Percentiles rank a stretch among this genome's conserved stretches.
Evolutionary conservation across 176 grass and related monocot species (phyloP).

Genomic region (Oropetium thomaeum): DNA sequence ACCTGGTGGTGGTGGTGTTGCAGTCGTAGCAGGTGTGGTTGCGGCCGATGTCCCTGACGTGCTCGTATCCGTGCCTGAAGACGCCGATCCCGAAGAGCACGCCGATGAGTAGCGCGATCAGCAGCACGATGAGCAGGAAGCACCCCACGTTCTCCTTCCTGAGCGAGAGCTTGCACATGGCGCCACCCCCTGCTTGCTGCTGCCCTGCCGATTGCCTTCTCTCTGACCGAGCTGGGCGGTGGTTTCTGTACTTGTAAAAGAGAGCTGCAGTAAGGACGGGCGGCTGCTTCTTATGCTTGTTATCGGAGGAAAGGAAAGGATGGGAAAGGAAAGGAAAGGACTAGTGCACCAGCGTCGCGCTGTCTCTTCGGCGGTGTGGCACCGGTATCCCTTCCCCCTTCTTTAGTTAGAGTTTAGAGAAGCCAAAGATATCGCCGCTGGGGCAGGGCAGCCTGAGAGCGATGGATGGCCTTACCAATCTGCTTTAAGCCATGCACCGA

Average conservation of each 20-base stretch:
- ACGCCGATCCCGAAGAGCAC: conserved; percentile 64
- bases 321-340: no score
- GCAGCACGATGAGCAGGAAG: conserved; percentile 36
- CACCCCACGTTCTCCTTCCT: conserved; percentile 39
- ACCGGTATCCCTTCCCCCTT: no score
- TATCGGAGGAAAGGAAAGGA: conserved; percentile 13
- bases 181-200: neutral
- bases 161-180: conserved; percentile 33
- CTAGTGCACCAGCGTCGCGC: neutral
- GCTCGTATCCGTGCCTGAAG: conserved; percentile 50
- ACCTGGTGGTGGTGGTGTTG: no score
- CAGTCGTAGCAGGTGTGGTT: conserved; percentile 64
- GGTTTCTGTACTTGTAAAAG: no score
- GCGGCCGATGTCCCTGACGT: conserved; percentile 23
- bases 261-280: neutral
- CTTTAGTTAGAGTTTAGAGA: no score
- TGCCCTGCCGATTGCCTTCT: neutral
- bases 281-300: conserved; percentile 5
- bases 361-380: conserved; percentile 18
- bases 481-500: conserved; percentile 18
- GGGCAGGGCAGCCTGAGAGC: no score
- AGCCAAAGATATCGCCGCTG: neutral
- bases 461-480: neutral
- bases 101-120: conserved; percentile 38
- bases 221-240: neutral